Evolutionary conservation across 2,329 filamentous ascomycete genomes (phyloP).

Genomic region (Stromatinia cepivora): DNA sequence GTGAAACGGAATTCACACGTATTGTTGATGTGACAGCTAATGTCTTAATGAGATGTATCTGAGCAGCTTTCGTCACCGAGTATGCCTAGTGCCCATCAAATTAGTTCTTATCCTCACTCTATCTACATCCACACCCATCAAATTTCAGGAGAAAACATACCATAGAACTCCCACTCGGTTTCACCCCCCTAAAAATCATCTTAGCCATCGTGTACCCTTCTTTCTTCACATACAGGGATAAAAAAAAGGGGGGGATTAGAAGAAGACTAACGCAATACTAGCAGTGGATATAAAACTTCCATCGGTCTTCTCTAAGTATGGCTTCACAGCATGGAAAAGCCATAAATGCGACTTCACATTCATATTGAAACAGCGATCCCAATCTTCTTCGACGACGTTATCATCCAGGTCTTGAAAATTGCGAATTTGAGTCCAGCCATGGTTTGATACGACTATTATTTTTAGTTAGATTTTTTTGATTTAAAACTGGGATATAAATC

Average conservation of each 20-base stretch:
- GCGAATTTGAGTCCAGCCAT: slow-evolving; percentile 54
- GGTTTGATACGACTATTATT: slow-evolving; percentile 66
- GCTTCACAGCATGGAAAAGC: slow-evolving; percentile 56
- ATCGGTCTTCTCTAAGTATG: slow-evolving; percentile 55
- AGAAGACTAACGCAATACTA: slow-evolving; percentile 55
- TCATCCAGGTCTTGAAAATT: slow-evolving; percentile 52
- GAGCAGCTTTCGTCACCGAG: slow-evolving; percentile 74
- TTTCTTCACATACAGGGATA: too few species aligned
- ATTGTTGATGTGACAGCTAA: slow-evolving; percentile 56
- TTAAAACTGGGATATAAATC: not conserved
- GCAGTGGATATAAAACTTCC: slow-evolving; percentile 65
- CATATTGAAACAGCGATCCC: slow-evolving; percentile 59
- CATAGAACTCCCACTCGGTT: slow-evolving; percentile 60
- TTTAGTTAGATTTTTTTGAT: not conserved
- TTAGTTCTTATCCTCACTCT: not conserved
- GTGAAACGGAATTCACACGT: slow-evolving; percentile 53
- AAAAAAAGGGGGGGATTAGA: not conserved
- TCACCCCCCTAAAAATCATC: slow-evolving; percentile 44
- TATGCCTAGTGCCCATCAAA: slow-evolving; percentile 56
- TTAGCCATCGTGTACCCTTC: not conserved
- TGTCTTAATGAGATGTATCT: slow-evolving; percentile 58
- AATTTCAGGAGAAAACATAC: slow-evolving; percentile 39
- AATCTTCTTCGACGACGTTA: slow-evolving; percentile 57
- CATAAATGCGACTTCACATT: slow-evolving; percentile 64
- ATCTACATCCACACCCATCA: too few species aligned